Percentiles rank a stretch among this genome's conserved stretches.
Evolutionary conservation across 139 green algal species (phyloP).

Genomic region (Cymbomonas tetramitiformis): DNA sequence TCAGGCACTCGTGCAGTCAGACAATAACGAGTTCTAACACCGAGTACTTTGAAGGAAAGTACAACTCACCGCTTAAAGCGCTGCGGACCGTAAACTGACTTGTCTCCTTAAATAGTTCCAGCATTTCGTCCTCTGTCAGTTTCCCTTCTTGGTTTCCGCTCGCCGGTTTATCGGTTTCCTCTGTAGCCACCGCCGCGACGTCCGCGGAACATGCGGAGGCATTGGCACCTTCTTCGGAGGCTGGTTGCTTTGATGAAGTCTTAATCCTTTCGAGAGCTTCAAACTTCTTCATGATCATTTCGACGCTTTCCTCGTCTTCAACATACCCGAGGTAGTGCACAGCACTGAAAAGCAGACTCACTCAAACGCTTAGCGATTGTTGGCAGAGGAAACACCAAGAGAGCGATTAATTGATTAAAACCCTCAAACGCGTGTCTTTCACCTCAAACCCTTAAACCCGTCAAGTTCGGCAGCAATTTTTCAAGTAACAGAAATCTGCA

Average conservation of each 20-base stretch:
- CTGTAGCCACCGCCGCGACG: background rate
- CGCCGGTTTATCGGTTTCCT: background rate
- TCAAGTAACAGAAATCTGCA: no score
- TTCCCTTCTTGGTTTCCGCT: background rate
- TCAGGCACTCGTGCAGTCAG: no score
- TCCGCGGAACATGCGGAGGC: background rate
- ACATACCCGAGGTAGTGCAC: constrained; percentile 83
- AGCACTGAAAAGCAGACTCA: no score
- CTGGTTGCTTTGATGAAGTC: constrained; percentile 3
- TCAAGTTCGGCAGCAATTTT: no score
- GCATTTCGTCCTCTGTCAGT: constrained; percentile 34
- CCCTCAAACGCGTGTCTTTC: no score
- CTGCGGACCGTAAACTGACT: constrained; percentile 66
- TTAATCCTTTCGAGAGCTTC: constrained; percentile 63
- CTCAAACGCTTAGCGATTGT: no score
- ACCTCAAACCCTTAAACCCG: no score
- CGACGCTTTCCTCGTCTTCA: constrained; percentile 81
- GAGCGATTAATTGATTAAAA: no score
- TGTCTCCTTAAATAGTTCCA: constrained; percentile 73
- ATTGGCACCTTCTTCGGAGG: background rate
- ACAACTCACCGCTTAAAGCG: no score
- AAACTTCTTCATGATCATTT: constrained; percentile 92
- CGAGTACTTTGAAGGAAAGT: no score
- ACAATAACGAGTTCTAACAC: no score
- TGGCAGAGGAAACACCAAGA: no score